Percentiles rank a stretch among this genome's conserved stretches.
Conservation (phyloP, 1,284 basidiomycete species). For the Sporisorium exsertum region DNA sequence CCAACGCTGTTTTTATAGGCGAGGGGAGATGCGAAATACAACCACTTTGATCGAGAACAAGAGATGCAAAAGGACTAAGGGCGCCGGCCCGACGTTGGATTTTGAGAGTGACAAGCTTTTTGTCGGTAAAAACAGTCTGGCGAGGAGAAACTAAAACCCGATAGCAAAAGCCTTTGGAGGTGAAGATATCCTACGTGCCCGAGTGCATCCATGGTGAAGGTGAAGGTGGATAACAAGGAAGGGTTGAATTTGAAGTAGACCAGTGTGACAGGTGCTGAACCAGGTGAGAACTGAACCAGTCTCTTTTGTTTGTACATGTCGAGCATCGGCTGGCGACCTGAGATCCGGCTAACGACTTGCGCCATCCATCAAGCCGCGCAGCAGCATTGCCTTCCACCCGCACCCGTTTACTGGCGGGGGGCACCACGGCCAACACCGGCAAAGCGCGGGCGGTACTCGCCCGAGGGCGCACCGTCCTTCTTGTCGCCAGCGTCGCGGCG, state of each 20-base stretch:
- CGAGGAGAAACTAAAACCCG: background rate
- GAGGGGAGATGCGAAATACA: slow-evolving; percentile 44
- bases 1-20: slow-evolving; percentile 14
- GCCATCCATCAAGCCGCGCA: no score
- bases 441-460: slow-evolving; percentile 68
- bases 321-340: background rate
- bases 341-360: background rate
- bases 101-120: slow-evolving; percentile 2
- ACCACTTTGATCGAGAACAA: slow-evolving; percentile 19
- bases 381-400: no score
- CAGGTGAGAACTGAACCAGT: slow-evolving; percentile 28
- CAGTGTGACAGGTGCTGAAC: slow-evolving; percentile 5
- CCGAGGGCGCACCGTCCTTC: slow-evolving; percentile 67
- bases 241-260: no score
- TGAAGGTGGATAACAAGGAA: background rate
- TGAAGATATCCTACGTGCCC: slow-evolving; percentile 39
- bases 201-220: slow-evolving; percentile 23
- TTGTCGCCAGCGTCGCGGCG: slow-evolving; percentile 64
- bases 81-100: slow-evolving; percentile 55
- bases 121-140: slow-evolving; percentile 18
- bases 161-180: background rate
- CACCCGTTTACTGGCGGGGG: slow-evolving; percentile 63
- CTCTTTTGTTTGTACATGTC: slow-evolving; percentile 15
- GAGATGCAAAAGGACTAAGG: slow-evolving; percentile 46
- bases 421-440: slow-evolving; percentile 66